These are phyloP conservation scores for Ophiocordyceps camponoti-floridani DNA, from an alignment of 2,329 filamentous ascomycete species.

Conservation along the genomic window DNA sequence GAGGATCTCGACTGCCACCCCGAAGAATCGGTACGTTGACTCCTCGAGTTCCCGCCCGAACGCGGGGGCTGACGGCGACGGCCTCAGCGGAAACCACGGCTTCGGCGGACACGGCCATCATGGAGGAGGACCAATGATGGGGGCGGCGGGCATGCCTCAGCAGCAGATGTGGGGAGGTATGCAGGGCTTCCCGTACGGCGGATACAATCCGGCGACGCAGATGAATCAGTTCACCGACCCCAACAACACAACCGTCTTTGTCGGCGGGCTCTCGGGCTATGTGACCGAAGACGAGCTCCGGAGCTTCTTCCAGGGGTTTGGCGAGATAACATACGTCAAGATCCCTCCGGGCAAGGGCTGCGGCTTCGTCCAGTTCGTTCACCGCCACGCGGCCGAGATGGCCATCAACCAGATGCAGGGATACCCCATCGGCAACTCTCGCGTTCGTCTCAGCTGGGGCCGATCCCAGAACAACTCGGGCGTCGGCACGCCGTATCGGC, in stretches of 20 bases:
- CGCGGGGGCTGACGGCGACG: slow-evolving; percentile 1
- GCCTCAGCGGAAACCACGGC: slow-evolving; percentile 17
- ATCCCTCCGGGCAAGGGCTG: slow-evolving; percentile 98
- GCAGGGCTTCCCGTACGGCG: slow-evolving; percentile 20
- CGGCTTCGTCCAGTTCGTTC: slow-evolving; percentile 97
- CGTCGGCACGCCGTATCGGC: slow-evolving; percentile 90
- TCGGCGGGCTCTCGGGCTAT: slow-evolving; percentile 90
- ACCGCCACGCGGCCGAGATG: slow-evolving; percentile 98
- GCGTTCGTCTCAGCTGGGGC: slow-evolving; percentile 93
- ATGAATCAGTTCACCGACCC: slow-evolving; percentile 99
- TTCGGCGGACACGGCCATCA: slow-evolving; percentile 20
- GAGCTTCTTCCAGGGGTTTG: slow-evolving; percentile 98
- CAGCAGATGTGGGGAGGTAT: slow-evolving; percentile 25
- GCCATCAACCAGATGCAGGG: slow-evolving; percentile 99
- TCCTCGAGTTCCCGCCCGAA: background rate
- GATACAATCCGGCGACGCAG: slow-evolving; percentile 29
- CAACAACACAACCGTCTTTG: slow-evolving; percentile 98
- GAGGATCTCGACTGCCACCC: slow-evolving; percentile 94
- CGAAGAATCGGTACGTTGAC: slow-evolving; percentile 60
- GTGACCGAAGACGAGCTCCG: slow-evolving; percentile 99
- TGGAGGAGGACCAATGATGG: slow-evolving; percentile 26
- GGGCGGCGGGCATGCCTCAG: slow-evolving; percentile 22
- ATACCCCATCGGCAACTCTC: slow-evolving; percentile 96
- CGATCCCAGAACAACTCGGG: slow-evolving; percentile 98
- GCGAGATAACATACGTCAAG: slow-evolving; percentile 99